Conservation (phyloP, 352 stramenopile genomes). For the Peronospora farinosa region DNA sequence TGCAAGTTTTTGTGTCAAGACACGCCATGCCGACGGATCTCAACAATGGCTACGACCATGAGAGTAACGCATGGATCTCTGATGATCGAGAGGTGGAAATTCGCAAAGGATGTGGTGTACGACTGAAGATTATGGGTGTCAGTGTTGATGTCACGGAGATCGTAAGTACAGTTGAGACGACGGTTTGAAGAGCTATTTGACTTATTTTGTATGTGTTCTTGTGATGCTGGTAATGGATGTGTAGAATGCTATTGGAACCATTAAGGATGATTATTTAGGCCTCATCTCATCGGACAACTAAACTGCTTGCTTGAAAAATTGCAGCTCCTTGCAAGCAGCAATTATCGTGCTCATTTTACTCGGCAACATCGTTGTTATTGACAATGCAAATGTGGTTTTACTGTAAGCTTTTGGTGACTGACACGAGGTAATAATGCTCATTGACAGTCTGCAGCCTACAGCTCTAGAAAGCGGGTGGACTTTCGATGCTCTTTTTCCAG, state of each 20-base stretch:
- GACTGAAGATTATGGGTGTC: slow-evolving; percentile 95
- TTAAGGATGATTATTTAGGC: slow-evolving; percentile 98
- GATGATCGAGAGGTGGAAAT: slow-evolving; percentile 97
- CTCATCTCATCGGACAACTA: slow-evolving; percentile 88
- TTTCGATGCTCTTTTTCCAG: slow-evolving; percentile 56
- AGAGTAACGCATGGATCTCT: slow-evolving; percentile 95
- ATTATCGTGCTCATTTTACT: slow-evolving; percentile 6
- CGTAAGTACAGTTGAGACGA: slow-evolving; percentile 18
- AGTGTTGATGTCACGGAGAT: slow-evolving; percentile 96
- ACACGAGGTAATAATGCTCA: slow-evolving; percentile 7
- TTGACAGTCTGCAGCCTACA: slow-evolving; percentile 25
- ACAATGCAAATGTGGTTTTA: not conserved
- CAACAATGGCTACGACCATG: slow-evolving; percentile 93
- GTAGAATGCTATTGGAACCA: slow-evolving; percentile 94
- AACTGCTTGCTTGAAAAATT: not conserved
- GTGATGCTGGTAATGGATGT: slow-evolving; percentile 3
- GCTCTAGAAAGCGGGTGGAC: slow-evolving; percentile 52
- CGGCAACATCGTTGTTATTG: not conserved
- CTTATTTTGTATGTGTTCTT: slow-evolving; percentile 8
- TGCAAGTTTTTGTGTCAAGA: slow-evolving; percentile 96
- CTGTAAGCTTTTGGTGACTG: slow-evolving; percentile 7
- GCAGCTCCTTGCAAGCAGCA: slow-evolving; percentile 8
- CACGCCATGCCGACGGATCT: slow-evolving; percentile 92
- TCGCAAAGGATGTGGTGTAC: slow-evolving; percentile 91
- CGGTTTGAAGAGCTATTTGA: slow-evolving; percentile 8